Evolutionary conservation across 2,329 filamentous ascomycete species (phyloP), one percentile per base, ranked within the genome.

Genomic region (Hyphodiscus sp.): DNA sequence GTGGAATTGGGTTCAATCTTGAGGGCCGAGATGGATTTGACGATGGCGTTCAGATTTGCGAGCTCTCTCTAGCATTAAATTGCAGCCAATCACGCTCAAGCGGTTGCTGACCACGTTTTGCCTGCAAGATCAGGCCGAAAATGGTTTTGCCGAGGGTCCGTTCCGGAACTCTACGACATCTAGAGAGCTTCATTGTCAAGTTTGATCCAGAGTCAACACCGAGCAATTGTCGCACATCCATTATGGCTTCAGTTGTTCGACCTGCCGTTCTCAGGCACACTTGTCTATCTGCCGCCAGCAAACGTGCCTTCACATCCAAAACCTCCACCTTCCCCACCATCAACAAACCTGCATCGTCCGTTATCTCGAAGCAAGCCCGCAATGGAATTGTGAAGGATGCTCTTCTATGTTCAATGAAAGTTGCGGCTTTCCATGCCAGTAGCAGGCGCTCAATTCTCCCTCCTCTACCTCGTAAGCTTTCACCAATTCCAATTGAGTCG

Each of bases 341-440:
- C 58, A 64, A 61, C 57, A 66, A 66, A 56, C 59, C 63, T 49
- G 54, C 59, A 48, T 42, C 63, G 41, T 61, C 62, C 41, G 56
- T 62, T 54, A 47, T 64, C 18, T 61, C 64, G n/a, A 61, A 56
- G 51, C 56, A 58, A 47, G 49, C 54, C 42, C 61, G 61, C 42
- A 65, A 58, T 52, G 58, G 69, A 46, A 71, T 77, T 64, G 67
- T 69, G 49, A 71, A 70, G 64, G 65, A 71, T 59, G 63, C 64
- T 51, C 61, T 72, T 60, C 68, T 73, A 65, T 63, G 63, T 50
- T 67, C 72, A 47, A 67, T 71, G 51, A 70, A 83, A 71, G 77
- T 85, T 65, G 86, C 91, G 61, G 85, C 88, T 64, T 96, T 99
- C 81, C 91, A 96, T 74, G 89, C 86, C 67, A 89, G 89, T 43